Percentiles rank a stretch among this genome's conserved stretches.
Conservation (phyloP, 257 asterid genomes). For the Lycium ferocissimum region DNA sequence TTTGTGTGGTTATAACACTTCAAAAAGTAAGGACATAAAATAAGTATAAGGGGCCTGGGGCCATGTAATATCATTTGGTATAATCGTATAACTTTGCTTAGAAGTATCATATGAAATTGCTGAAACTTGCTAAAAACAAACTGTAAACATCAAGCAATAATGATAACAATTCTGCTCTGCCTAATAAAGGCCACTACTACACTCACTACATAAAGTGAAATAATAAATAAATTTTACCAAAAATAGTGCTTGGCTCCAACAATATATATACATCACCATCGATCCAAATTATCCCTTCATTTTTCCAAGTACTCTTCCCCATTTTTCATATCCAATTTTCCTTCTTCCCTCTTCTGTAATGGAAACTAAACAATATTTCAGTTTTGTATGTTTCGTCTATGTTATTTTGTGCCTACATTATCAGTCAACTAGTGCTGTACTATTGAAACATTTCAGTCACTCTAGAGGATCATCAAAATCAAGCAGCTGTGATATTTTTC, state of each 20-base stretch:
- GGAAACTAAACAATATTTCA: slow-evolving; percentile 16
- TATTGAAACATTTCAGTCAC: slow-evolving; percentile 28
- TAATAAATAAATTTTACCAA: neutral
- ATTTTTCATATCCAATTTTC: neutral
- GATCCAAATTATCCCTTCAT: neutral
- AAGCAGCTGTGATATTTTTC: slow-evolving; percentile 53
- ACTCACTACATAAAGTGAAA: neutral
- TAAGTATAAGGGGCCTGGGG: neutral
- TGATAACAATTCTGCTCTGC: slow-evolving; percentile 10
- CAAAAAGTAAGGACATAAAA: neutral
- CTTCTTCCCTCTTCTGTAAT: neutral
- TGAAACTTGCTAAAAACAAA: slow-evolving; percentile 22
- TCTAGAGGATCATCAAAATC: slow-evolving; percentile 27
- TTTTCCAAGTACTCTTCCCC: neutral
- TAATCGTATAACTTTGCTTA: slow-evolving; percentile 33
- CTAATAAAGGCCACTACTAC: neutral
- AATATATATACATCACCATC: neutral
- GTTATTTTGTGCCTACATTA: neutral
- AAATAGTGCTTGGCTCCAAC: neutral
- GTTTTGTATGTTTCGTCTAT: neutral
- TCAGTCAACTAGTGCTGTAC: slow-evolving; percentile 22
- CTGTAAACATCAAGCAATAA: slow-evolving; percentile 10
- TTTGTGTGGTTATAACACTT: neutral
- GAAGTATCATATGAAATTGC: slow-evolving; percentile 34
- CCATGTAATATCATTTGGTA: neutral